phyloP scores from a whole-genome alignment of 2,329 filamentous ascomycete species.

The Claviceps quebecensis region DNA sequence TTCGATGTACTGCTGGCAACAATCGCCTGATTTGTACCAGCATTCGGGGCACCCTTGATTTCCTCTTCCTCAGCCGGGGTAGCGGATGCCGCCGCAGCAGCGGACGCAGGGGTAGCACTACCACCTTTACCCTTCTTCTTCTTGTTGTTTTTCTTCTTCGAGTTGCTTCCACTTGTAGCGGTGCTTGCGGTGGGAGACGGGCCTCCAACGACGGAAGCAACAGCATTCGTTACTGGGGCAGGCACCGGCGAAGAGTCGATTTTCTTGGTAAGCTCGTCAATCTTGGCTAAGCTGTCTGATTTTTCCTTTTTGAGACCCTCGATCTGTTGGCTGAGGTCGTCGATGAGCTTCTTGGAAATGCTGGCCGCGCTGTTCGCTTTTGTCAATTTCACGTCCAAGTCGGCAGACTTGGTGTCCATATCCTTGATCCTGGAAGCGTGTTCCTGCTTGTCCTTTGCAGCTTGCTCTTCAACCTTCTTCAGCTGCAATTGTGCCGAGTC shows the following conservation, averaged over 20 bases:
- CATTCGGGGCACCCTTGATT: background rate
- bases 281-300: constrained; percentile 17
- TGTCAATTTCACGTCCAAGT: constrained; percentile 28
- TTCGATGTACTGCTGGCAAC: constrained; percentile 10
- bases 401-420: constrained; percentile 20
- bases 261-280: constrained; percentile 29
- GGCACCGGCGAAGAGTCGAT: constrained; percentile 19
- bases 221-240: constrained; percentile 9
- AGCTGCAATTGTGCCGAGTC: constrained; percentile 30
- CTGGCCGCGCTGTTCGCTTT: constrained; percentile 25
- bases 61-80: constrained; percentile 21
- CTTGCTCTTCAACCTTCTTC: constrained; percentile 25
- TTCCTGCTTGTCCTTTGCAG: constrained; percentile 19
- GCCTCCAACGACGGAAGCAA: constrained; percentile 10
- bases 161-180: constrained; percentile 9
- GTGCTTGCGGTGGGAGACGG: constrained; percentile 11
- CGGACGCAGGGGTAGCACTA: background rate
- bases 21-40: background rate
- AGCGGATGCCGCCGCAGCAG: constrained; percentile 14
- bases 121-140: constrained; percentile 77
- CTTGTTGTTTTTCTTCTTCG: constrained; percentile 63
- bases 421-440: constrained; percentile 21
- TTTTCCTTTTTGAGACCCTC: constrained; percentile 20
- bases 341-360: constrained; percentile 27
- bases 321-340: constrained; percentile 24